Conservation (phyloP, 1,139 yeast genomes). For the Yamadazyma diddensiae region DNA sequence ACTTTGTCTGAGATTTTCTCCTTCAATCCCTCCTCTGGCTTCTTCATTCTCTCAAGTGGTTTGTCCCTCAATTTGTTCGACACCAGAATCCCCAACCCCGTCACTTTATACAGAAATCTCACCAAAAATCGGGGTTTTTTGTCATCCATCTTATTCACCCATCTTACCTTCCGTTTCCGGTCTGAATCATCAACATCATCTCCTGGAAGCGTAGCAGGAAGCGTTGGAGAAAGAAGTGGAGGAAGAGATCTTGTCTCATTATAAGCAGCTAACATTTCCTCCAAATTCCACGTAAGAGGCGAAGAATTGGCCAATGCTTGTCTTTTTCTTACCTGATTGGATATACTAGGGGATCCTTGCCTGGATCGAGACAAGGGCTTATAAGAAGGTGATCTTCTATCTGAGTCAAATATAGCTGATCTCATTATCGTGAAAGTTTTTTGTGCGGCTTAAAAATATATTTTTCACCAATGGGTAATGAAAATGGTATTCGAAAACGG, state of each 20-base stretch:
- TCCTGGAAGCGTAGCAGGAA: slow-evolving; percentile 23
- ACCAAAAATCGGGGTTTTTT: slow-evolving; percentile 11
- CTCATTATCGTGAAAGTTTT: slow-evolving; percentile 22
- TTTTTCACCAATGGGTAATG: background rate
- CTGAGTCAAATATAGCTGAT: slow-evolving; percentile 36
- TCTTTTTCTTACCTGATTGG: slow-evolving; percentile 2
- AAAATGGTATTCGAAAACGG: too few relatives aligned
- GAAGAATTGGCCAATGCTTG: slow-evolving; percentile 1
- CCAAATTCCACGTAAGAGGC: slow-evolving; percentile 34
- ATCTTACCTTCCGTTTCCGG: slow-evolving; percentile 20
- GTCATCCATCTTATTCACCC: slow-evolving; percentile 31
- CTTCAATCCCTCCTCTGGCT: background rate
- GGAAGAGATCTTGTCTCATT: slow-evolving; percentile 36
- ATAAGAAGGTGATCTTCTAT: slow-evolving; percentile 5
- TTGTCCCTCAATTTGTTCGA: slow-evolving; percentile 2
- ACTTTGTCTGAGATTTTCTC: too few relatives aligned
- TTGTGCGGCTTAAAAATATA: background rate
- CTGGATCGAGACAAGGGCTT: slow-evolving; percentile 2
- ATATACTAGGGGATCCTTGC: slow-evolving; percentile 3
- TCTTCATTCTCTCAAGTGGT: background rate
- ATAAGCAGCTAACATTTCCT: slow-evolving; percentile 38
- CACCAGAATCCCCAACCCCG: slow-evolving; percentile 24
- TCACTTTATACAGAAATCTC: slow-evolving; percentile 10
- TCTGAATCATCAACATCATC: slow-evolving; percentile 3
- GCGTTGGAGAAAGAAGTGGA: slow-evolving; percentile 40